phyloP scores from a whole-genome alignment of 805 yeast genomes.

The Wickerhamomyces bisporus region DNA sequence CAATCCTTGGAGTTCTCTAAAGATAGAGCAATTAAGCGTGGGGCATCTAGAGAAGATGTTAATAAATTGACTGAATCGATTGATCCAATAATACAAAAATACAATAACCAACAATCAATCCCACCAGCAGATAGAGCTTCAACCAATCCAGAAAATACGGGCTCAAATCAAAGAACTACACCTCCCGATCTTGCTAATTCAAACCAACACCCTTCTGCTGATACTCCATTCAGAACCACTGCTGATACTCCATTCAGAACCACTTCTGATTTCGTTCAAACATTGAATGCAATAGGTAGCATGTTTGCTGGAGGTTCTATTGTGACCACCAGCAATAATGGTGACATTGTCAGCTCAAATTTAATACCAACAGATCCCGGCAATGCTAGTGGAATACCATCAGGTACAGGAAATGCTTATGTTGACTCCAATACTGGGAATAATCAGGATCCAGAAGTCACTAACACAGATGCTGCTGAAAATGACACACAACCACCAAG shows the following conservation, averaged over 20 bases:
- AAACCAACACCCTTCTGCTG: not conserved
- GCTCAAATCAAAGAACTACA: not conserved
- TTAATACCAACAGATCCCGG: not conserved
- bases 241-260: too few relatives aligned
- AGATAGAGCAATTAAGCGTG: conserved; percentile 15
- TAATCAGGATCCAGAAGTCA: too few relatives aligned
- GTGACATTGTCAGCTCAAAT: not conserved
- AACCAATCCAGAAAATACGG: too few relatives aligned
- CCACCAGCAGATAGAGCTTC: too few relatives aligned
- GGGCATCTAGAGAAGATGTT: conserved; percentile 6
- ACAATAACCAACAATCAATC: too few relatives aligned
- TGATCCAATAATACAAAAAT: conserved; percentile 2
- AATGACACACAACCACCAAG: too few relatives aligned
- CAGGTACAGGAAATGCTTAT: too few relatives aligned
- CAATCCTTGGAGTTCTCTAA: conserved; percentile 15
- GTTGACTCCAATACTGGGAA: too few relatives aligned
- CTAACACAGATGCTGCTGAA: too few relatives aligned
- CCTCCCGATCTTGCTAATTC: not conserved
- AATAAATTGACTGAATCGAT: conserved; percentile 2
- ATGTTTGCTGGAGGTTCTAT: not conserved
- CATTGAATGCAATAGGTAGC: not conserved
- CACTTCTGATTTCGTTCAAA: not conserved
- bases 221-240: not conserved
- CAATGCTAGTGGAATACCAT: not conserved
- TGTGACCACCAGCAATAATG: not conserved